A percentile compares a stretch with the other conserved stretches of the same genome.
Conservation (phyloP, 352 stramenopile genomes). For the Pseudoperonospora humuli region DNA sequence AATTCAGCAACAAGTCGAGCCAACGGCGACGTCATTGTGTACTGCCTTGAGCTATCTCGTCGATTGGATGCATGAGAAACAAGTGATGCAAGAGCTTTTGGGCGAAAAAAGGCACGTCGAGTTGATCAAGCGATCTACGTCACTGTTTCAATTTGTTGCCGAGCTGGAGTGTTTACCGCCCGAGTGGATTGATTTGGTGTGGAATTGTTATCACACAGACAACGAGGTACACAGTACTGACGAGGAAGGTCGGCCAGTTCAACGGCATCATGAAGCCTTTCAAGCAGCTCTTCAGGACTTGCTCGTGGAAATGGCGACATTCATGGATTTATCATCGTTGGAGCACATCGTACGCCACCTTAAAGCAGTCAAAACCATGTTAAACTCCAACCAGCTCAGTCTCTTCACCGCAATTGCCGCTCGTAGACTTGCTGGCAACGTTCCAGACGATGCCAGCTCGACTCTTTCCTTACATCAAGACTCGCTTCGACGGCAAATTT, state of each 20-base stretch:
- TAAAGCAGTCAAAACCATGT: conserved; percentile 5
- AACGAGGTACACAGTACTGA: not conserved
- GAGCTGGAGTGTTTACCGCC: conserved; percentile 26
- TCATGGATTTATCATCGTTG: conserved; percentile 34
- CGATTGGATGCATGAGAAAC: conserved; percentile 42
- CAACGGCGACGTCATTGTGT: conserved; percentile 18
- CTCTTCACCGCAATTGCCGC: conserved; percentile 29
- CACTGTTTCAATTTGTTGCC: conserved; percentile 53
- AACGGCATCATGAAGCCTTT: conserved; percentile 43
- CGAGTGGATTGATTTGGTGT: conserved; percentile 45
- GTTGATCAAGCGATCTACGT: conserved; percentile 49
- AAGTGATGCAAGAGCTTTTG: conserved; percentile 45
- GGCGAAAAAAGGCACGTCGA: conserved; percentile 61
- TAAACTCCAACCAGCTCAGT: conserved; percentile 28
- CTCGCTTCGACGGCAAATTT: conserved; percentile 24
- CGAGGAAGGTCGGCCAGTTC: conserved; percentile 4
- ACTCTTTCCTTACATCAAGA: not conserved
- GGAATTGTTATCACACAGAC: conserved; percentile 37
- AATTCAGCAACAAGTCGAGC: conserved; percentile 25
- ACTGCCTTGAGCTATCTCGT: conserved; percentile 26
- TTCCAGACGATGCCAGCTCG: not conserved
- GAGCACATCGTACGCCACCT: conserved; percentile 24
- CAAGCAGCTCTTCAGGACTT: conserved; percentile 35
- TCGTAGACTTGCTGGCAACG: conserved; percentile 10
- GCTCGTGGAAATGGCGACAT: conserved; percentile 46